These are phyloP conservation scores for Neofusicoccum cordaticola DNA, from an alignment of 2,329 filamentous ascomycete genomes.

Conservation along the genomic window DNA sequence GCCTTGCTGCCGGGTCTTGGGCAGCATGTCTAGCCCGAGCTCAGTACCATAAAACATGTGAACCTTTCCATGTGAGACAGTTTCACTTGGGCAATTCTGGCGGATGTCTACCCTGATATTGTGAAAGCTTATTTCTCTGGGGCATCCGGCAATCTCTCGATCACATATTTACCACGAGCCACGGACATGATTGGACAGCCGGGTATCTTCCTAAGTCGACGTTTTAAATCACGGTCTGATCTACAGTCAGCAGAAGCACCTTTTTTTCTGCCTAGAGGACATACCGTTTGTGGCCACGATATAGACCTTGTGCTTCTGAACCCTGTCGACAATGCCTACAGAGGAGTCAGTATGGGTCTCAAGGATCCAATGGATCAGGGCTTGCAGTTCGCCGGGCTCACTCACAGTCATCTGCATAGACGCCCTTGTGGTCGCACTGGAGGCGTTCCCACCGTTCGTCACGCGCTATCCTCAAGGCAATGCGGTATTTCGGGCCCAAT, in stretches of 20 bases:
- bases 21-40: neutral
- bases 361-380: neutral
- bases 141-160: constrained; percentile 85
- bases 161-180: constrained; percentile 85
- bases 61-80: neutral
- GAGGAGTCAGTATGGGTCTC: neutral
- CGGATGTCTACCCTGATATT: neutral
- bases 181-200: constrained; percentile 77
- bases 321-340: constrained; percentile 37
- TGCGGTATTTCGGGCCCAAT: constrained; percentile 79
- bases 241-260: no score
- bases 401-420: constrained; percentile 79
- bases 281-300: constrained; percentile 57
- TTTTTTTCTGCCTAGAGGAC: no score
- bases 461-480: constrained; percentile 79
- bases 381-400: neutral
- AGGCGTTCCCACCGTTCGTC: constrained; percentile 86
- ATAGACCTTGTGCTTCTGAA: constrained; percentile 48
- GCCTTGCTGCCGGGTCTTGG: neutral
- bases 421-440: constrained; percentile 86
- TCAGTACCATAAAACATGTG: neutral
- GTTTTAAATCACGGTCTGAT: constrained; percentile 55
- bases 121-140: constrained; percentile 56
- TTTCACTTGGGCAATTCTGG: neutral
- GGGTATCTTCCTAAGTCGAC: constrained; percentile 78